Evolutionary conservation across 2,329 filamentous ascomycete species (phyloP).

Genomic region (Cordyceps farinosa): DNA sequence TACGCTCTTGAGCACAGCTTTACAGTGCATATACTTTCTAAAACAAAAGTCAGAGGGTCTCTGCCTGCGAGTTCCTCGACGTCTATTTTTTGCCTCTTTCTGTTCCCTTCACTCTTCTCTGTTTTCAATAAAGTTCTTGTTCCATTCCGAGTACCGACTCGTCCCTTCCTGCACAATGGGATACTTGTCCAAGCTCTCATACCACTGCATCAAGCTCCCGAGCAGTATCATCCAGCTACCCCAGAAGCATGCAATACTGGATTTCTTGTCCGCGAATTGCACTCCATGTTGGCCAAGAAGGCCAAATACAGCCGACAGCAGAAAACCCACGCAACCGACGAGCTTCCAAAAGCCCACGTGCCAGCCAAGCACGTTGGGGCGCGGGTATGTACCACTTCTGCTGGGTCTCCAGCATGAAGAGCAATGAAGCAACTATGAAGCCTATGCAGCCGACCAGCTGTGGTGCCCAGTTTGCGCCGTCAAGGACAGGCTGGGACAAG

Average conservation of each 20-base stretch:
- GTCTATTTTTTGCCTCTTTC: no score
- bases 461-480: slow-evolving; percentile 56
- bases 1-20: no score
- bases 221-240: slow-evolving; percentile 41
- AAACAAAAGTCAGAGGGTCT: no score
- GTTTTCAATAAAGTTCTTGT: background rate
- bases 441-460: slow-evolving; percentile 60
- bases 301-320: slow-evolving; percentile 57
- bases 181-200: slow-evolving; percentile 26
- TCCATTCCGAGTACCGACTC: slow-evolving; percentile 5
- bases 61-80: no score
- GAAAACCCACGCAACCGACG: slow-evolving; percentile 56
- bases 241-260: slow-evolving; percentile 44
- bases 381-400: slow-evolving; percentile 59
- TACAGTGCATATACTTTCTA: no score
- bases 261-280: slow-evolving; percentile 41
- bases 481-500: slow-evolving; percentile 42
- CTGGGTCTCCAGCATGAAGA: slow-evolving; percentile 67
- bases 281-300: slow-evolving; percentile 46
- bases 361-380: slow-evolving; percentile 56
- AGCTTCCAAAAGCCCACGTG: slow-evolving; percentile 65
- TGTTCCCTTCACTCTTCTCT: no score
- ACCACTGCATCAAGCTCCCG: slow-evolving; percentile 25
- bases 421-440: slow-evolving; percentile 54
- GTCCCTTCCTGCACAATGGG: slow-evolving; percentile 18